Base-by-base conservation (phyloP, 164 flowering plant genomes). In the Stephania cephalantha region DNA sequence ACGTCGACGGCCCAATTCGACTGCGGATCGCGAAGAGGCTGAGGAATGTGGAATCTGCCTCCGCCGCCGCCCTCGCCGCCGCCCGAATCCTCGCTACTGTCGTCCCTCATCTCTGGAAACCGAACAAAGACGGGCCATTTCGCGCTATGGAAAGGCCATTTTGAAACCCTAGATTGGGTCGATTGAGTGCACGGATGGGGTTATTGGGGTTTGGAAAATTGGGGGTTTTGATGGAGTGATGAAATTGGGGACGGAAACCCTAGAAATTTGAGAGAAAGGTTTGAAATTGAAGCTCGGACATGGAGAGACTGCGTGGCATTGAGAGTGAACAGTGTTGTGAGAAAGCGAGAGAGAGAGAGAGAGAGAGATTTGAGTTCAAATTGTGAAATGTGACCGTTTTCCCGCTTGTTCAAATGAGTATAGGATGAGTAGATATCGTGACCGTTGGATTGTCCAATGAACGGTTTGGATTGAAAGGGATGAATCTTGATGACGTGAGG, bases 1-100 rank as follows among this genome's bases (percentile, higher is more conserved):
- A 95, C 82, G 74, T 95, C 97, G 7, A 95, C 93, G 2, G 83
- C 86, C 96, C 97, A 95, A 76, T 95, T 95, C n/a, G 94, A 90
- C 69, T 87, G 85, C 0, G 88, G 89, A 78, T 95, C 98, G 15
- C 97, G 90, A 80, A 74, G 90, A 1, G 99, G 89, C 79, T 90
- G 97, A 13, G 92, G 81, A 7, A 81, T 79, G 45, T 90, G 91
- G 73, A 88, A 84, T 17, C 80, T 82, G 9, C 80, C 78, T 12
- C 78, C 73, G 22, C 65, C 35, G 22, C 22, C 77, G 35, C 79
- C 75, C 17, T 73, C 82, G 48, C 78, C 66, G 29, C 66, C 66
- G 29, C 50, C 31, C 18, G 46, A 63, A 4, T 79, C 79, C 50
- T 71, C 85, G 31, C 65, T 35, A 45, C 52, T 71, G 75, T 61